Evolutionary conservation across 2,329 filamentous ascomycete genomes (phyloP), one percentile per base, ranked within the genome.

Genomic region (Cladosporium halotolerans): DNA sequence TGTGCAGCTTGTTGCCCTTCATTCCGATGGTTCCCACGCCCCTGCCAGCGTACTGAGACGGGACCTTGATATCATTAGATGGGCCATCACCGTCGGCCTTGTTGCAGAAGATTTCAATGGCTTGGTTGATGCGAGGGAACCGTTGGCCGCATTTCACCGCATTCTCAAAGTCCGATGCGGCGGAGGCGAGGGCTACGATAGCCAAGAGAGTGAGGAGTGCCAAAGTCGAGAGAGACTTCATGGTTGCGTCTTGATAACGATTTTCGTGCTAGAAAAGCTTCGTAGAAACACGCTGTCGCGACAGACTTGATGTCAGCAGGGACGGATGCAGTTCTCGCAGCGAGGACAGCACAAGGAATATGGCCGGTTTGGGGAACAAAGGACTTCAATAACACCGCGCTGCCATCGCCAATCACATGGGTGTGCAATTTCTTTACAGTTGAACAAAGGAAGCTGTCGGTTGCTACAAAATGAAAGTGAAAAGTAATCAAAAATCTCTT

Each of bases 91-190:
- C 18, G 31, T 13, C 43, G 7, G 45, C 50, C 31, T 53, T 55
- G 50, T 50, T 52, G 58, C 62, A 64, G 55, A 61, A 60, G 19
- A 42, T 31, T 9, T 57, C 39, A 45, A 64, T 61, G 45, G 57
- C 58, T 34, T 41, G 38, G 51, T 63, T 62, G 44, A 57, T 55
- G 47, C 43, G 18, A 2, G 59, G 56, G 51, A 58, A 59, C 34
- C 59, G 59, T 4, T 38, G 13, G 19, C 53, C 62, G 56, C 62
- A 64, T 36, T 41, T 42, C n/a, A 56, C 34, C 41, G 57, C 50
- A 57, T 63, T 58, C 18, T 54, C 9, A 52, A 56, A 63, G 49
- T 63, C 58, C 47, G 45, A 41, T n/a, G 43, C 41, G 19, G 55
- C 32, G 28, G 43, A 31, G 23, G 56, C 13, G 33, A 49, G 39